Conservation (phyloP, 495 filamentous ascomycete species). For the Penicillium daleae region DNA sequence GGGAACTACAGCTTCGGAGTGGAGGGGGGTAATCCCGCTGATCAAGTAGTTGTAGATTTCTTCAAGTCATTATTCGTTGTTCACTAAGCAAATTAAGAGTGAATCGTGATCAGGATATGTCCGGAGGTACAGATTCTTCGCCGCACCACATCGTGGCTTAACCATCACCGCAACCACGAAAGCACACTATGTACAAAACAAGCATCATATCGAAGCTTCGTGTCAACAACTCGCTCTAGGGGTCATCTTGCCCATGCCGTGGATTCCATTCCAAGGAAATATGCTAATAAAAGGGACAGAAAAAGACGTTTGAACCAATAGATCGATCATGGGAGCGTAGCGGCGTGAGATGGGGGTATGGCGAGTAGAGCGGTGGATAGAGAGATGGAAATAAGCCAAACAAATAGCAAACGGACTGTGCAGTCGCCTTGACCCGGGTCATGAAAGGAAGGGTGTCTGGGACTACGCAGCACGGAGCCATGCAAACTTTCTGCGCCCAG, state of each 20-base stretch:
- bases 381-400: background rate
- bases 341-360: slow-evolving; percentile 31
- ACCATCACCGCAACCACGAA: slow-evolving; percentile 20
- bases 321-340: slow-evolving; percentile 37
- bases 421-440: background rate
- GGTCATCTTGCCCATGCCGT: slow-evolving; percentile 21
- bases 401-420: background rate
- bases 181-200: slow-evolving; percentile 27
- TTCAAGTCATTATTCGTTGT: background rate
- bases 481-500: slow-evolving; percentile 48
- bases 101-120: background rate
- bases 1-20: background rate
- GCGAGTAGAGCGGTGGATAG: background rate
- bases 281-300: slow-evolving; percentile 17
- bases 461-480: slow-evolving; percentile 42
- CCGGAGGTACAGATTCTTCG: slow-evolving; percentile 15
- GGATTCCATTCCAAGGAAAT: slow-evolving; percentile 17
- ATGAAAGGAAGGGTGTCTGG: background rate
- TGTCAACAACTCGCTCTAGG: slow-evolving; percentile 20
- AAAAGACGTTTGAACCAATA: slow-evolving; percentile 16
- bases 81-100: too few relatives aligned
- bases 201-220: slow-evolving; percentile 17
- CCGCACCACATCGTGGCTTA: slow-evolving; percentile 11
- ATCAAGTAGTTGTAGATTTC: background rate
- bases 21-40: background rate